phyloP scores from a whole-genome alignment of 257 asterid species.

The Ligustrum vulgare region DNA sequence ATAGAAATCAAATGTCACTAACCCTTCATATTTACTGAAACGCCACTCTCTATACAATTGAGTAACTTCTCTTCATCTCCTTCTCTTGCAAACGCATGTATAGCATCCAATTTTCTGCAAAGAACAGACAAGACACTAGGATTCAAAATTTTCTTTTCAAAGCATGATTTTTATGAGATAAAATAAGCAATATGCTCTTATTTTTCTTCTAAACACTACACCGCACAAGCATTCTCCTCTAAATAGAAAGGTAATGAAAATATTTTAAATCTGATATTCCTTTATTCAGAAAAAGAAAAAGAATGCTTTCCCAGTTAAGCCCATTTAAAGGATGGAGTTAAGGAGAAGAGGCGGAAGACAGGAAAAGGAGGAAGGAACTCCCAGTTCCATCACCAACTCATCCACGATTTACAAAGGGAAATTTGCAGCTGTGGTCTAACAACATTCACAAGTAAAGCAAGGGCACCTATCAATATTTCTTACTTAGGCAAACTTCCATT shows the following conservation, averaged over 20 bases:
- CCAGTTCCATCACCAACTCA: constrained; percentile 6
- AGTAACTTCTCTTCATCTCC: constrained; percentile 85
- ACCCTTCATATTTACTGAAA: constrained; percentile 78
- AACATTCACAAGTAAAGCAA: not conserved
- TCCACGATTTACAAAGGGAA: not conserved
- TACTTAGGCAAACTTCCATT: not conserved
- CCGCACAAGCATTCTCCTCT: not conserved
- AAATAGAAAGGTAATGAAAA: constrained; percentile 9
- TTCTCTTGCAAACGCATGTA: constrained; percentile 91
- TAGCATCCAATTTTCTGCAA: constrained; percentile 82
- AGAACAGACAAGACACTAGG: constrained; percentile 12
- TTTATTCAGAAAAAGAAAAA: not conserved
- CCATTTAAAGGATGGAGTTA: not conserved
- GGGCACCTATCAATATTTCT: not conserved
- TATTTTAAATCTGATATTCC: not conserved
- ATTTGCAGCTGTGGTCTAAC: not conserved
- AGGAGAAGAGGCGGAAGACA: constrained; percentile 1
- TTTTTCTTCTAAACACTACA: not conserved
- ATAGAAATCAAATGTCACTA: constrained; percentile 22
- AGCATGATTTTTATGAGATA: constrained; percentile 18
- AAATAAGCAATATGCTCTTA: constrained; percentile 9
- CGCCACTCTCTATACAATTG: constrained; percentile 77
- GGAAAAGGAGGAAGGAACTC: constrained; percentile 1
- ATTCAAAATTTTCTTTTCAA: constrained; percentile 18
- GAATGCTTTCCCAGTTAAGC: constrained; percentile 11